Percentiles rank a stretch among this genome's conserved stretches.
Evolutionary conservation across 106 monocot genomes (phyloP).

Genomic region (Narthecium ossifragum): DNA sequence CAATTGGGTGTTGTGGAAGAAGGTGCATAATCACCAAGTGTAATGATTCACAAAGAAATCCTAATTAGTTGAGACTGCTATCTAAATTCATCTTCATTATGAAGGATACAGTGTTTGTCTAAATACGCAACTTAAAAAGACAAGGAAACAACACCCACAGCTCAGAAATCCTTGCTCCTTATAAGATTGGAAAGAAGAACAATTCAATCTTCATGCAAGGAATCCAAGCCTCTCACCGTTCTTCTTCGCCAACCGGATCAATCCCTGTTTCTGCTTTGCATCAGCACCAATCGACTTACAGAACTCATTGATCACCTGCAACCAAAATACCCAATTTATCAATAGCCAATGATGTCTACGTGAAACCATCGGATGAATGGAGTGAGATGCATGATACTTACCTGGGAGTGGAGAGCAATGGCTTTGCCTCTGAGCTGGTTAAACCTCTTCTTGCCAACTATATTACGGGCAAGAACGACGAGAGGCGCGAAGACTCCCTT

Average conservation of each 20-base stretch:
- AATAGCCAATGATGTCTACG: neutral
- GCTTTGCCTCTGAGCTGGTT: constrained; percentile 92
- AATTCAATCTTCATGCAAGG: constrained; percentile 90
- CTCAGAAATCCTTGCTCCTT: no score
- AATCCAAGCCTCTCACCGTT: constrained; percentile 93
- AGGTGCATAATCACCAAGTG: no score
- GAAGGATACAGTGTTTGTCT: no score
- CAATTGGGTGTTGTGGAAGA: no score
- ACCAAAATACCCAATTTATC: neutral
- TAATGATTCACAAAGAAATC: no score
- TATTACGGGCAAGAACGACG: constrained; percentile 57
- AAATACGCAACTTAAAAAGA: no score
- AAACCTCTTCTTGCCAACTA: constrained; percentile 76
- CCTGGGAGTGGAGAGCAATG: constrained; percentile 94
- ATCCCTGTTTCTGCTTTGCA: constrained; percentile 70
- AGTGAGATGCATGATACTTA: constrained; percentile 1
- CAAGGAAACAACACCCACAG: no score
- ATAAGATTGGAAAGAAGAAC: no score
- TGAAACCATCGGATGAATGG: neutral
- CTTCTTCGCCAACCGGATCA: constrained; percentile 93
- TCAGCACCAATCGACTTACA: constrained; percentile 92
- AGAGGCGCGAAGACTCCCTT: constrained; percentile 82
- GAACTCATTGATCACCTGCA: constrained; percentile 87
- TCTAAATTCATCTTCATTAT: no score
- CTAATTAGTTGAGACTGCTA: no score